These are phyloP conservation scores for Aphanocladium album DNA, from an alignment of 2,329 filamentous ascomycete species.

Conservation along the genomic window DNA sequence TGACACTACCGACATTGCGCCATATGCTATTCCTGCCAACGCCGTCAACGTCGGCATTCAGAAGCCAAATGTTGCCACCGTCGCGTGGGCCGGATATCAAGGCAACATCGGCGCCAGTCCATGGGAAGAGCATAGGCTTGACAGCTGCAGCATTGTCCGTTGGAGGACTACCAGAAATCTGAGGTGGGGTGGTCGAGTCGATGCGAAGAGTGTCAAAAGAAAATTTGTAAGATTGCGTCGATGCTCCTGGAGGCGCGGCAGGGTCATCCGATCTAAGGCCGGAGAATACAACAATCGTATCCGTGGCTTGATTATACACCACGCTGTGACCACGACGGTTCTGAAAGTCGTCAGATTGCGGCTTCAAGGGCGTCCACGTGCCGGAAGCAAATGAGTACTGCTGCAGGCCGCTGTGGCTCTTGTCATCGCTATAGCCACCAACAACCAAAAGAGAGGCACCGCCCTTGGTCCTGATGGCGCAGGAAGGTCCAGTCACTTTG, in stretches of 20 bases:
- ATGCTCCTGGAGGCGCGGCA: constrained; percentile 47
- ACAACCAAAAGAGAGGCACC: constrained; percentile 71
- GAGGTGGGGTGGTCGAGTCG: constrained; percentile 51
- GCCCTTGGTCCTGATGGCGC: constrained; percentile 60
- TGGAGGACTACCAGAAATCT: no score
- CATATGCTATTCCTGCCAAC: background rate
- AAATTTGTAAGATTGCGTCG: constrained; percentile 72
- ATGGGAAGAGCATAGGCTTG: constrained; percentile 68
- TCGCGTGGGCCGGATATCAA: constrained; percentile 61
- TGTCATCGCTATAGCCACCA: constrained; percentile 56
- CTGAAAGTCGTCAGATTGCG: constrained; percentile 49
- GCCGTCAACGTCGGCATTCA: background rate
- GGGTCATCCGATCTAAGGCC: constrained; percentile 60
- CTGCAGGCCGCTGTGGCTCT: constrained; percentile 70
- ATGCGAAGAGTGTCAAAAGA: constrained; percentile 58
- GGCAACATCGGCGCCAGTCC: constrained; percentile 61
- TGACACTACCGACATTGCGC: background rate
- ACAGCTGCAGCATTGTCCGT: background rate
- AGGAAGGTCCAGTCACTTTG: constrained; percentile 68
- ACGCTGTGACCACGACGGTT: constrained; percentile 72
- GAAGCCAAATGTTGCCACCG: constrained; percentile 25
- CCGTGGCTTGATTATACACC: constrained; percentile 63
- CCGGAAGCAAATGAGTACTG: constrained; percentile 52
- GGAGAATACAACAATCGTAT: constrained; percentile 75
- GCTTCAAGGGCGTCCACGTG: constrained; percentile 46